phyloP scores from a whole-genome alignment of 345 rosid genomes.

The Trapa incisa region DNA sequence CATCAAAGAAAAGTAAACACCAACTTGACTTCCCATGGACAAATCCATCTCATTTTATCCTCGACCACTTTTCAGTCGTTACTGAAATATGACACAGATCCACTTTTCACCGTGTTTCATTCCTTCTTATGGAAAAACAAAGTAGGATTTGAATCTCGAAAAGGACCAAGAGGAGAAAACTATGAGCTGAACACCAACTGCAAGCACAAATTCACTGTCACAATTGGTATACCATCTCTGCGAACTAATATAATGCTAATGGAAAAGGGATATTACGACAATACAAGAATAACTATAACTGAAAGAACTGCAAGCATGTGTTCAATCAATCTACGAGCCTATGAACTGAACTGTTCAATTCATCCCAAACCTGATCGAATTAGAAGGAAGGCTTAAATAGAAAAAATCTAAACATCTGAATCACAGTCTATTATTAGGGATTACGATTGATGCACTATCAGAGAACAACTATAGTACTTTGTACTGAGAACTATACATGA shows the following conservation, averaged over 20 bases:
- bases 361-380: neutral
- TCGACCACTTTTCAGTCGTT: neutral
- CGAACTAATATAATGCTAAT: neutral
- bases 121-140: neutral
- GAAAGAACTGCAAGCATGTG: neutral
- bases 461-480: no score
- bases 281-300: neutral
- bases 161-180: neutral
- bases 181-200: neutral
- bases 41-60: constrained; percentile 6
- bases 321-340: neutral
- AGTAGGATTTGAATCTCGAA: neutral
- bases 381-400: neutral
- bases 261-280: neutral
- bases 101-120: neutral
- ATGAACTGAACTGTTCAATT: neutral
- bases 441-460: no score
- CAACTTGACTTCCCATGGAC: neutral
- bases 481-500: no score
- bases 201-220: neutral
- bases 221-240: neutral
- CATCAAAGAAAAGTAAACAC: constrained; percentile 5
- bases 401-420: neutral
- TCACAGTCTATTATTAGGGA: neutral
- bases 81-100: neutral